Evolutionary conservation across 75 land plant genomes (phyloP), one percentile per base, ranked within the genome.

Genomic region (Sequoia sempervirens): DNA sequence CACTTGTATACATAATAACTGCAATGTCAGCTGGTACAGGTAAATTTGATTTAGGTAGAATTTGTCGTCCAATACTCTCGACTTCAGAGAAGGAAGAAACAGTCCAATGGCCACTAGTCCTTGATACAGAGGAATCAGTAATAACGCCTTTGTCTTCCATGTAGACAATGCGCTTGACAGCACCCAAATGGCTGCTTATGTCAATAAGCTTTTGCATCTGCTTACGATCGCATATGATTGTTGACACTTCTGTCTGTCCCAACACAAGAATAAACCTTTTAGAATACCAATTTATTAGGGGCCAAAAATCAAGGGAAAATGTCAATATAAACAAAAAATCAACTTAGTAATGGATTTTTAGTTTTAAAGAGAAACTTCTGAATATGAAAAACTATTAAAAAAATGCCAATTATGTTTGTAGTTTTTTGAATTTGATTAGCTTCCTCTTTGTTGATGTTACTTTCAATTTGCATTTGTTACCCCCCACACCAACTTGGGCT

Each of bases 1-100:
- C 99, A 86, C 99, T 97, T 58, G 99, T 97, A 79, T 97, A 97
- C 99, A 97, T 95, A 23, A 97, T 90, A 52, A 97, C 96, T 80
- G 99, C 97, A 85, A 92, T 82, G 78, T 95, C 96, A 74, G 75
- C 41, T 45, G 88, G 84, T 38, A 87, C 76, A 32, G 99, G 99
- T 28, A 95, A 72, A 36, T 83, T 88, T 47, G 99, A 84, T 64
- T 76, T 82, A 84, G 80, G 85, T 75, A 92, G 93, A 82, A 64
- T 86, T 26, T 86, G 83, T 81, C 85, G 76, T 20, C 99, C 99
- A 81, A 90, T 86, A 75, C 85, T 89, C 84, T 89, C 89, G 74
- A 93, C 89, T 46, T 92, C 90, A 80, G 86, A 75, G 81, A 93
- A 93, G 20, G 95, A 89, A 15, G 81, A 66, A 9, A 93, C 80